Conservation (phyloP, 116 monocot genomes). For the Posidonia oceanica region DNA sequence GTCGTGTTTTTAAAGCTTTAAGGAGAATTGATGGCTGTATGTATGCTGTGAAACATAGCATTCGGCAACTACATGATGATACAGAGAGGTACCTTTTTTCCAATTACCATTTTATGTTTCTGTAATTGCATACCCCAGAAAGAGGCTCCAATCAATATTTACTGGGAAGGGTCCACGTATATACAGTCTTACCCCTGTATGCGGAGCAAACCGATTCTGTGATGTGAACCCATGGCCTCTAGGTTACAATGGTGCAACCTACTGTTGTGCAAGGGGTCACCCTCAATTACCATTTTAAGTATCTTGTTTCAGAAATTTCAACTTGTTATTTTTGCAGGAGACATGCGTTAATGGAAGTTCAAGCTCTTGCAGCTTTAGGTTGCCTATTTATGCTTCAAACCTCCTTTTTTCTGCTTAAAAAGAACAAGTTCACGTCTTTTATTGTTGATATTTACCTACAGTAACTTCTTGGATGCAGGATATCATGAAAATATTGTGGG, state of each 20-base stretch:
- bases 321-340: constrained; percentile 31
- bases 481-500: constrained; percentile 84
- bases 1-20: constrained; percentile 80
- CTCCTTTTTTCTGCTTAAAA: neutral
- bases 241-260: neutral
- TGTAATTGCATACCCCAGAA: neutral
- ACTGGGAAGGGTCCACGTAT: too few relatives aligned
- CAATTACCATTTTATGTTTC: neutral
- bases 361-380: constrained; percentile 91
- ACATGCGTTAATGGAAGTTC: constrained; percentile 86
- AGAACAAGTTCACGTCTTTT: neutral
- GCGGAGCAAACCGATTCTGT: too few relatives aligned
- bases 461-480: constrained; percentile 20
- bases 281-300: neutral
- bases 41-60: constrained; percentile 89
- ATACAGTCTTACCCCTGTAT: too few relatives aligned
- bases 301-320: neutral
- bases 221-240: neutral
- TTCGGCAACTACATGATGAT: constrained; percentile 51
- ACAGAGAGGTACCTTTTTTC: constrained; percentile 46
- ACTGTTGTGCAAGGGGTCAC: neutral
- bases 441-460: neutral
- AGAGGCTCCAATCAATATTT: too few relatives aligned
- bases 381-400: neutral
- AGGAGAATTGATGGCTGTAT: constrained; percentile 91